These are phyloP conservation scores for Centaurea solstitialis DNA, from an alignment of 129 eudicot genomes.

Conservation along the genomic window DNA sequence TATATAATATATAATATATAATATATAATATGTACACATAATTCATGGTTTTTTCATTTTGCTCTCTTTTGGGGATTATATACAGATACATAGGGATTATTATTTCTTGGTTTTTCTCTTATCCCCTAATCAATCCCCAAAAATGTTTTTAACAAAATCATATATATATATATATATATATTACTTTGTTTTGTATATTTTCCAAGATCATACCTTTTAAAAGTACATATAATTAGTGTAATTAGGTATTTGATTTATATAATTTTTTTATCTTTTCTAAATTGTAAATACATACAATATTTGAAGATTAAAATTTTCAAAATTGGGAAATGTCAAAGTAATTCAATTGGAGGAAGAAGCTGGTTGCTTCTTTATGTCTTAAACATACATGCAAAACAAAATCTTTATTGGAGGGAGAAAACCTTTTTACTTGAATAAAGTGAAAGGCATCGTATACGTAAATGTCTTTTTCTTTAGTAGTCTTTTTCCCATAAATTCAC, in stretches of 20 bases:
- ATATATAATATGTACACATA: not conserved
- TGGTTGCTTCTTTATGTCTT: not conserved
- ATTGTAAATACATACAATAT: too few species aligned
- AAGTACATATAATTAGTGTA: too few species aligned
- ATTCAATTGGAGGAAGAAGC: constrained; percentile 18
- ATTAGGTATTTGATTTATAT: not conserved
- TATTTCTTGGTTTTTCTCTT: constrained; percentile 32
- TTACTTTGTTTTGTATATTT: not conserved
- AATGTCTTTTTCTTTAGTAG: not conserved
- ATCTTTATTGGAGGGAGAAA: constrained; percentile 37
- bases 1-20: not conserved
- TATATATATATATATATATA: too few species aligned
- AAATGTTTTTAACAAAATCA: not conserved
- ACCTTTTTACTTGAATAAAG: constrained; percentile 31
- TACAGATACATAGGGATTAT: constrained; percentile 41
- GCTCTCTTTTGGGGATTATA: constrained; percentile 16
- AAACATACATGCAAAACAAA: constrained; percentile 39
- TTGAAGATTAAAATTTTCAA: not conserved
- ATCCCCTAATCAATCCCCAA: constrained; percentile 17
- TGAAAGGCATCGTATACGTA: constrained; percentile 26
- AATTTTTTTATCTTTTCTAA: too few species aligned
- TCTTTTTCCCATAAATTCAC: not conserved
- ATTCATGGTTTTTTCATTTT: not conserved
- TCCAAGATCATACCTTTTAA: too few species aligned
- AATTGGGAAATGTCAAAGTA: not conserved